A percentile compares a stretch with the other conserved stretches of the same genome.
These are phyloP conservation scores for Aspergillus taichungensis DNA, from an alignment of 495 filamentous ascomycete species.

Conservation along the genomic window DNA sequence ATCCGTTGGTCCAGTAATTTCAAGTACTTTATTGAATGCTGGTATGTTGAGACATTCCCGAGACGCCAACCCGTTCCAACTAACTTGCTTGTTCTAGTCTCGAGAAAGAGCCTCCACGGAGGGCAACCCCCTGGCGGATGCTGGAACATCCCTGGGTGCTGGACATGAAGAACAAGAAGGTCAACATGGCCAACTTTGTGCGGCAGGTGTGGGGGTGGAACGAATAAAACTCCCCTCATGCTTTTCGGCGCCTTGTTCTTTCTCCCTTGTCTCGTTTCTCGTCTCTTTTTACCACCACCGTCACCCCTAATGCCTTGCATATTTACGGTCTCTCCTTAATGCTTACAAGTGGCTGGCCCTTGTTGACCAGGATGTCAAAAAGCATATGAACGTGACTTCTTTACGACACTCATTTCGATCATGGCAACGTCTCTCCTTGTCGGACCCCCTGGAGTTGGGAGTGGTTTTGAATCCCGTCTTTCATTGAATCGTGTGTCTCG, in stretches of 20 bases:
- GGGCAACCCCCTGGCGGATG: constrained; percentile 96
- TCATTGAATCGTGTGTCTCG: constrained; percentile 7
- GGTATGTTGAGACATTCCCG: constrained; percentile 53
- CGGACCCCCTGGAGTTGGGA: constrained; percentile 14
- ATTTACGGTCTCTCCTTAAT: constrained; percentile 18
- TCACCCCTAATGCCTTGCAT: constrained; percentile 12
- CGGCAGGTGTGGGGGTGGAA: constrained; percentile 95
- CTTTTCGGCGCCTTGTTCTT: constrained; percentile 1
- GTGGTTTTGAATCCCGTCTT: constrained; percentile 9
- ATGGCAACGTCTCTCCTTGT: constrained; percentile 15
- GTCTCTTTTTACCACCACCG: constrained; percentile 4
- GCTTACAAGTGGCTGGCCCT: constrained; percentile 34
- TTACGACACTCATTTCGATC: constrained; percentile 21
- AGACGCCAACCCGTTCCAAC: not conserved
- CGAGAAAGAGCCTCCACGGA: constrained; percentile 80
- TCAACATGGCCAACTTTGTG: constrained; percentile 92
- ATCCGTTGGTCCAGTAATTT: constrained; percentile 94
- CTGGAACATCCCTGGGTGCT: constrained; percentile 97
- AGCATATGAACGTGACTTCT: constrained; percentile 20
- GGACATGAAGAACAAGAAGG: constrained; percentile 89
- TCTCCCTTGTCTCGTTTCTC: constrained; percentile 2
- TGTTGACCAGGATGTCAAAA: constrained; percentile 41
- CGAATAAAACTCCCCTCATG: constrained; percentile 23
- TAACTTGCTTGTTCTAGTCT: constrained; percentile 45
- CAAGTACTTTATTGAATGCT: constrained; percentile 99